phyloP scores from a whole-genome alignment of 2,329 filamentous ascomycete species.

The Sporothrix luriei region DNA sequence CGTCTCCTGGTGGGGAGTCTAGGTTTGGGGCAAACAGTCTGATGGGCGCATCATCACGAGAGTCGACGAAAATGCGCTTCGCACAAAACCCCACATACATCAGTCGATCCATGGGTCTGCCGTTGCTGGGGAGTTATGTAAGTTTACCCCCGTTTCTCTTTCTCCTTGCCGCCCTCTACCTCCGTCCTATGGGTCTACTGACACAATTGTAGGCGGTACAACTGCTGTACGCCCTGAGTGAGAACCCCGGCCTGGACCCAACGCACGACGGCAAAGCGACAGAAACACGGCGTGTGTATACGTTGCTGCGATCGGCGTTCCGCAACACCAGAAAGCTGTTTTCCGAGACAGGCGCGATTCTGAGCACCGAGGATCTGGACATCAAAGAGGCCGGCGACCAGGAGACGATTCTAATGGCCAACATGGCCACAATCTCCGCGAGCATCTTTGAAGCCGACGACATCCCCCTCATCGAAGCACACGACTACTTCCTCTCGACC shows the following conservation, averaged over 20 bases:
- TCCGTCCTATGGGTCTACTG: background rate
- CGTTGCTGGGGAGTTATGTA: constrained; percentile 43
- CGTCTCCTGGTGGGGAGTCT: constrained; percentile 6
- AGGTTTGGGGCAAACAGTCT: background rate
- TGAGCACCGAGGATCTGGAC: constrained; percentile 46
- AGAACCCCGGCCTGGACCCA: constrained; percentile 42
- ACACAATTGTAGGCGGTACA: constrained; percentile 42
- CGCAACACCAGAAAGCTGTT: constrained; percentile 43
- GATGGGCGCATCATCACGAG: constrained; percentile 35
- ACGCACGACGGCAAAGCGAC: constrained; percentile 40
- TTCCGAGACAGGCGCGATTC: constrained; percentile 41
- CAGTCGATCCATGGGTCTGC: constrained; percentile 45
- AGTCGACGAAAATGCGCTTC: constrained; percentile 44
- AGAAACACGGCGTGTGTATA: constrained; percentile 43
- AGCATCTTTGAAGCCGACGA: constrained; percentile 47
- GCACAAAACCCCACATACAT: constrained; percentile 43
- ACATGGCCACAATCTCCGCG: constrained; percentile 52
- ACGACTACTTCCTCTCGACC: constrained; percentile 51
- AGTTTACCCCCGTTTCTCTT: constrained; percentile 26
- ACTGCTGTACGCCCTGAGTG: constrained; percentile 45
- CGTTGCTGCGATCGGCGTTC: constrained; percentile 43
- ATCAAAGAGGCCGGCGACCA: constrained; percentile 46
- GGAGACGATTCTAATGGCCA: constrained; percentile 51
- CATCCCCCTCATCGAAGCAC: constrained; percentile 48
- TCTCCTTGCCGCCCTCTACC: background rate